phyloP scores from a whole-genome alignment of 1,284 basidiomycete genomes.

The Neolentinus lepideus region DNA sequence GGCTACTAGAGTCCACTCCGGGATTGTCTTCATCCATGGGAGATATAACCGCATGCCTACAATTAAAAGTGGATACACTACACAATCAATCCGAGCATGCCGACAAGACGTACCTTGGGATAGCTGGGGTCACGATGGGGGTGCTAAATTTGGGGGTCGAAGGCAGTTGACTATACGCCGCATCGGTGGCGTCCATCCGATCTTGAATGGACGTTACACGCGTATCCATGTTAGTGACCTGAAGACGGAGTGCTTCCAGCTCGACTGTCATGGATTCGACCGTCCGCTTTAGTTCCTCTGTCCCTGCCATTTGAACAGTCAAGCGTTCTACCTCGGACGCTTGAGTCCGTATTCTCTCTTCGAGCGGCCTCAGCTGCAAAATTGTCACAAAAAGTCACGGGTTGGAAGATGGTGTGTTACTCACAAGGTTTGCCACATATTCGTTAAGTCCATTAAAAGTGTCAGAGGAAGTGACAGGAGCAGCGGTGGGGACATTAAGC shows the following conservation, averaged over 20 bases:
- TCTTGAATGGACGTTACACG: constrained; percentile 6
- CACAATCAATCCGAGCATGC: not conserved
- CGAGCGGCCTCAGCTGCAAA: constrained; percentile 45
- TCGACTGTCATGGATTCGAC: constrained; percentile 2
- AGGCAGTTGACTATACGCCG: not conserved
- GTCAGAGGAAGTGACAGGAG: not conserved
- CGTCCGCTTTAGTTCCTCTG: not conserved
- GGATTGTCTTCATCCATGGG: constrained; percentile 15
- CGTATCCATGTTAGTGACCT: not conserved
- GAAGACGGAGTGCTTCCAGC: not conserved
- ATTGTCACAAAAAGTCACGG: constrained; percentile 6
- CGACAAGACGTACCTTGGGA: not conserved
- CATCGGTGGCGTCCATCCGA: constrained; percentile 3
- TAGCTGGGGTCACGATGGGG: not conserved
- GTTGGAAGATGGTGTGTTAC: not conserved
- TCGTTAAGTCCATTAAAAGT: not conserved
- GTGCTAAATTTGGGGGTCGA: not conserved
- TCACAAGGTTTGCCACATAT: not conserved
- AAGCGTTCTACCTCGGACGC: constrained; percentile 2
- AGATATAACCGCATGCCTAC: not conserved
- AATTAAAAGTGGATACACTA: not conserved
- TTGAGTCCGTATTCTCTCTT: constrained; percentile 31
- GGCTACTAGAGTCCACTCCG: constrained; percentile 29
- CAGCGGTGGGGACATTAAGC: not conserved
- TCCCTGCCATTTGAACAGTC: constrained; percentile 1